These are phyloP conservation scores for Haplosporangium gracile DNA, from an alignment of 192 early-diverging fungal genomes.

Conservation along the genomic window DNA sequence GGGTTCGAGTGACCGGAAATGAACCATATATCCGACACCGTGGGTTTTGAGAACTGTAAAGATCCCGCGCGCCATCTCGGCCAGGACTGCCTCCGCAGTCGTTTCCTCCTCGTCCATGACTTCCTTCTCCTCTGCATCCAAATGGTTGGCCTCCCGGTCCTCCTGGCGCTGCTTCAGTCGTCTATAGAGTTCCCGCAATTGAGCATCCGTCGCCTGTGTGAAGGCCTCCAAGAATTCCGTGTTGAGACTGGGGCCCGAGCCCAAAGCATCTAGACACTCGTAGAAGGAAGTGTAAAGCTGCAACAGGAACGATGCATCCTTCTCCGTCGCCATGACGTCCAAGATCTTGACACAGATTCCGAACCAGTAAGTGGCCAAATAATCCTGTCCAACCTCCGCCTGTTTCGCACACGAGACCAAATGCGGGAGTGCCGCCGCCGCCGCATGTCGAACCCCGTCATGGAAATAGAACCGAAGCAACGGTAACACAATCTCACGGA, in stretches of 20 bases:
- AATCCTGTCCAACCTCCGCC: slow-evolving; percentile 58
- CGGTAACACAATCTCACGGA: slow-evolving; percentile 88
- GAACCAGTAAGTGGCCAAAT: slow-evolving; percentile 77
- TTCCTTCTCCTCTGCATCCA: slow-evolving; percentile 94
- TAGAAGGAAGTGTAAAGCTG: slow-evolving; percentile 83
- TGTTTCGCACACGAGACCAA: slow-evolving; percentile 76
- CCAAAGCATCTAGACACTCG: slow-evolving; percentile 77
- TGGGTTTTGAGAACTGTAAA: slow-evolving; percentile 85
- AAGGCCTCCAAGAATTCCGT: slow-evolving; percentile 76
- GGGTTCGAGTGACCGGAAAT: slow-evolving; percentile 86
- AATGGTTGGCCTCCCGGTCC: slow-evolving; percentile 75
- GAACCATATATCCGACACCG: slow-evolving; percentile 76
- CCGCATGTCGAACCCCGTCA: slow-evolving; percentile 93
- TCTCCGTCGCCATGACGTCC: slow-evolving; percentile 81
- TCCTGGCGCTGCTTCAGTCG: slow-evolving; percentile 80
- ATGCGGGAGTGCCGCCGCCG: slow-evolving; percentile 83
- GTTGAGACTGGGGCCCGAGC: slow-evolving; percentile 70
- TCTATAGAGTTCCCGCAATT: slow-evolving; percentile 79
- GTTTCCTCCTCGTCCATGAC: slow-evolving; percentile 83
- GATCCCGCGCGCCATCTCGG: slow-evolving; percentile 84
- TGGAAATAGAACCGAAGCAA: slow-evolving; percentile 97
- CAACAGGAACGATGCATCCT: slow-evolving; percentile 82
- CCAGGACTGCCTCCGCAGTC: slow-evolving; percentile 81
- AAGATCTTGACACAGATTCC: slow-evolving; percentile 79
- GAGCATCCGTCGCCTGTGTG: slow-evolving; percentile 72